A percentile compares a stretch with the other conserved stretches of the same genome.
Evolutionary conservation across 805 yeast species (phyloP).

Genomic region (Scheffersomyces ergatensis): DNA sequence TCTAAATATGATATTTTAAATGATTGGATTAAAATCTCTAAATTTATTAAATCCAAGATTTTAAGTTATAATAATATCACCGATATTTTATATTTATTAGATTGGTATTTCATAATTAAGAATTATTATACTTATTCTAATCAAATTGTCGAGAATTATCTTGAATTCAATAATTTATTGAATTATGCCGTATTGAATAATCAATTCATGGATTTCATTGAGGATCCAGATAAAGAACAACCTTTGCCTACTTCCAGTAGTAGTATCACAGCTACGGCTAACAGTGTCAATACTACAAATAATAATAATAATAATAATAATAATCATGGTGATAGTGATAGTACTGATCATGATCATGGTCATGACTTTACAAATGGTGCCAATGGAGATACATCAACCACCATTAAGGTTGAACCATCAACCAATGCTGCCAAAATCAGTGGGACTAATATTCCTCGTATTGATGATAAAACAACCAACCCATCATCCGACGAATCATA

Average conservation of each 20-base stretch:
- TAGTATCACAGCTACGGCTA: not conserved
- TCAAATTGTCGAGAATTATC: slow-evolving; percentile 19
- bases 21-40: slow-evolving; percentile 14
- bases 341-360: not conserved
- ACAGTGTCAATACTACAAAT: not conserved
- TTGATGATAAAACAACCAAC: not conserved
- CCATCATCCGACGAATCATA: not conserved
- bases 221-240: slow-evolving; percentile 11
- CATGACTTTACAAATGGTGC: not conserved
- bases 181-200: slow-evolving; percentile 15
- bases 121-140: slow-evolving; percentile 16
- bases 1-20: slow-evolving; percentile 12
- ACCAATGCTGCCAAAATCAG: not conserved
- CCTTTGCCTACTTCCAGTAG: not conserved
- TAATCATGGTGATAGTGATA: not conserved
- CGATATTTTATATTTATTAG: slow-evolving; percentile 20
- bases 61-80: slow-evolving; percentile 16
- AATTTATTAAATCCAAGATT: slow-evolving; percentile 13
- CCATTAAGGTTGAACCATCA: not conserved
- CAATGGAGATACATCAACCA: not conserved
- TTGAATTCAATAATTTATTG: slow-evolving; percentile 26
- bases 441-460: no score
- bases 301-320: not conserved
- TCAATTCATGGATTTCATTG: slow-evolving; percentile 14
- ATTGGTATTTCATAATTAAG: slow-evolving; percentile 23